phyloP scores from a whole-genome alignment of 139 green algal genomes.

The Tetratostichococcus sp. region DNA sequence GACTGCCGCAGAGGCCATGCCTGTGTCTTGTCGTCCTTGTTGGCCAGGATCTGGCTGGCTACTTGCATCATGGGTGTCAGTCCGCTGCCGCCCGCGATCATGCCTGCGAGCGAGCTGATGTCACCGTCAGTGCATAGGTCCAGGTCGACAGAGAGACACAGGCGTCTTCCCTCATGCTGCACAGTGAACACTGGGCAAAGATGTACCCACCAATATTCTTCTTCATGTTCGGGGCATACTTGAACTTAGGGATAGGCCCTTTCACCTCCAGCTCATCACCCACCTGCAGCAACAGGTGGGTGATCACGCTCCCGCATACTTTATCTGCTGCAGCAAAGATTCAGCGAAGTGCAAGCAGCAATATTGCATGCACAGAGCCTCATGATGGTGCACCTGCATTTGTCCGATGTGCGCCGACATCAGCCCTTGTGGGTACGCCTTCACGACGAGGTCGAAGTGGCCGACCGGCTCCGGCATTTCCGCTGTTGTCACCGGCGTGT shows the following conservation, averaged over 20 bases:
- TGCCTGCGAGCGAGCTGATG: slow-evolving; percentile 20
- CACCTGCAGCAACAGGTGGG: slow-evolving; percentile 31
- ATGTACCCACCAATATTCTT: slow-evolving; percentile 72
- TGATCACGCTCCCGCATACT: too few relatives aligned
- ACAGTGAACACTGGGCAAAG: too few relatives aligned
- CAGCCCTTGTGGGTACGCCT: slow-evolving; percentile 50
- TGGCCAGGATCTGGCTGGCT: slow-evolving; percentile 50
- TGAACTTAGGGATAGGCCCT: slow-evolving; percentile 69
- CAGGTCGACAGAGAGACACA: too few relatives aligned
- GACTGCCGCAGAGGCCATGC: too few relatives aligned
- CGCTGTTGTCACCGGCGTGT: slow-evolving; percentile 48
- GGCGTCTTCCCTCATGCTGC: too few relatives aligned
- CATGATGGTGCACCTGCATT: slow-evolving; percentile 49
- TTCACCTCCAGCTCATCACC: slow-evolving; percentile 59
- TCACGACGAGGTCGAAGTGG: slow-evolving; percentile 47
- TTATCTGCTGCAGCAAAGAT: too few relatives aligned
- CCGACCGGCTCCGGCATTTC: slow-evolving; percentile 24
- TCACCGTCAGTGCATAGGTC: slow-evolving; percentile 9
- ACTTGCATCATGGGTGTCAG: slow-evolving; percentile 73
- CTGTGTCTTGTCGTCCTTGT: slow-evolving; percentile 52
- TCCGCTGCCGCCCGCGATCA: slow-evolving; percentile 54
- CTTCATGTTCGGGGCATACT: slow-evolving; percentile 65
- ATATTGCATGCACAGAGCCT: too few relatives aligned
- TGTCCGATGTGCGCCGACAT: slow-evolving; percentile 63
- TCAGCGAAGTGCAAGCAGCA: neutral